Base-by-base conservation (phyloP, 1,139 yeast genomes). In the Scheffersomyces lignicola region DNA sequence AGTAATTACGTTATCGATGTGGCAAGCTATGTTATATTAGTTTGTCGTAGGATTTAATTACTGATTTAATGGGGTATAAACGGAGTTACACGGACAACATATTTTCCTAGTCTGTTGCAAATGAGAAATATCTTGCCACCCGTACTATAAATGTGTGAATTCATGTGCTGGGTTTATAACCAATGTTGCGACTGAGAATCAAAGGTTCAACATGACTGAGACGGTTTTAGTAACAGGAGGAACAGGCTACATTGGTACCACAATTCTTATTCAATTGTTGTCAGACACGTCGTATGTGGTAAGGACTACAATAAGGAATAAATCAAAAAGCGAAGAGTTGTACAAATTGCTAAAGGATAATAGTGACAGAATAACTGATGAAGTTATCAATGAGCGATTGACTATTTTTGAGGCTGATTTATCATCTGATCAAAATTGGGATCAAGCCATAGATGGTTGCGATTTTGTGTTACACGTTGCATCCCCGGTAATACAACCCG, bases 161-260 rank as follows among this genome's bases (percentile, higher is more conserved):
- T n/a, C n/a, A n/a, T n/a, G n/a, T n/a, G n/a, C n/a, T n/a, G n/a
- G n/a, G n/a, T n/a, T n/a, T n/a, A n/a, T n/a, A n/a, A n/a, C n/a
- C n/a, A n/a, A n/a, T n/a, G n/a, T n/a, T n/a, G n/a, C n/a, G n/a
- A n/a, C n/a, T n/a, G n/a, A n/a, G n/a, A 20, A 23, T 23, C 11
- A 23, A 7, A 23, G 10, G 13, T 7, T 9, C 6, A 23, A 6
- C 11, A 23, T 23, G 26, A 9, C 10, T 23, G 28, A 24, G 18
- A 35, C 34, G 7, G 37, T 40, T 15, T 44, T 50, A 13, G 50
- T 53, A 4, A 39, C 56, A 7, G 57, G 58, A 6, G 56, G 55
- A 12, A 49, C 46, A 8, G 60, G 61, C 3, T 56, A 50, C 42
- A 52, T 54, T 32, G 32, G 43, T 34, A 54, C 55, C 18, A 54